Conservation (phyloP, 2,329 filamentous ascomycete genomes). For the Colletotrichum caudatum region DNA sequence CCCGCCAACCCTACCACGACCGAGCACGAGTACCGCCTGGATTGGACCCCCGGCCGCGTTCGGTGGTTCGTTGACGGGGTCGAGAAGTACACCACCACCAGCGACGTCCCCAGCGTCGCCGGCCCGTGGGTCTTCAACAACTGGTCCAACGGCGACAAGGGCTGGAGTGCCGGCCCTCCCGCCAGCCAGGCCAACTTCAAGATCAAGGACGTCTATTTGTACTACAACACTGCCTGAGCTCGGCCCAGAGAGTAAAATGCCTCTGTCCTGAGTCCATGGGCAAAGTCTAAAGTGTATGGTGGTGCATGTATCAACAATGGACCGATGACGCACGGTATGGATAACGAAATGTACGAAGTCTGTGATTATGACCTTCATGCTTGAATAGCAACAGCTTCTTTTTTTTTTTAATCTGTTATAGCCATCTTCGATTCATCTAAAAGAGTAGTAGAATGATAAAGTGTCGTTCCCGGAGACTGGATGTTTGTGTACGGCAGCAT, state of each 20-base stretch:
- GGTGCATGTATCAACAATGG: background rate
- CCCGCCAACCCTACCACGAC: conserved; percentile 44
- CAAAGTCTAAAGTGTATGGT: no score
- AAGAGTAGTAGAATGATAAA: no score
- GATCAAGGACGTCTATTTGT: conserved; percentile 43
- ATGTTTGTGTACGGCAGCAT: no score
- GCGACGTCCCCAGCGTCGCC: conserved; percentile 45
- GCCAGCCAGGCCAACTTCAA: conserved; percentile 47
- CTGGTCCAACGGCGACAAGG: conserved; percentile 49
- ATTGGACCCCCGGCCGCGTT: conserved; percentile 47
- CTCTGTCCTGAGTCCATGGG: background rate
- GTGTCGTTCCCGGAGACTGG: no score
- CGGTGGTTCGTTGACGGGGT: conserved; percentile 47
- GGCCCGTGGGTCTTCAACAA: conserved; percentile 50
- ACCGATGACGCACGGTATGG: no score
- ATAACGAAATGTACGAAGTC: no score
- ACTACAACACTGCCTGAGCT: conserved; percentile 46
- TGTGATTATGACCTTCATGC: no score
- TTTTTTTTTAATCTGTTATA: no score
- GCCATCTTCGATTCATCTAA: no score
- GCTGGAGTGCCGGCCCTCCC: conserved; percentile 49
- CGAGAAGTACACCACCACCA: conserved; percentile 45
- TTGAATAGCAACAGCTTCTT: no score
- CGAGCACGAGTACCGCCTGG: conserved; percentile 50
- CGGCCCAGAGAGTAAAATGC: no score